phyloP scores from a whole-genome alignment of 2,329 filamentous ascomycete genomes.

The Camillea tinctor region DNA sequence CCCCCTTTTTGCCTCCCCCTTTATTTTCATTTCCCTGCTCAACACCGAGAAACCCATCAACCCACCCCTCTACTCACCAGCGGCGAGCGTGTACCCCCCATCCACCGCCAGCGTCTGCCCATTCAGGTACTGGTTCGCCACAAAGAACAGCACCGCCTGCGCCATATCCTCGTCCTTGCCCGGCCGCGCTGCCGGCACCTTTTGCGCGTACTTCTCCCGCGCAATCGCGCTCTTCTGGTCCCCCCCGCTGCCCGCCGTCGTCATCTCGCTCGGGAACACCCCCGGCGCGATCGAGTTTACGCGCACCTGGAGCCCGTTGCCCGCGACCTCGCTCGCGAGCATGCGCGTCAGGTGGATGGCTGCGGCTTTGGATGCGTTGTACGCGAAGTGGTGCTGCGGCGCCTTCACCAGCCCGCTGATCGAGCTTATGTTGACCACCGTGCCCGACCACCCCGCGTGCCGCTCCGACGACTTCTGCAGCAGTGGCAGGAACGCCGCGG shows the following conservation, averaged over 20 bases:
- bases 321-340: conserved; percentile 59
- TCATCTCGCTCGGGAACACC: conserved; percentile 72
- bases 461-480: conserved; percentile 50
- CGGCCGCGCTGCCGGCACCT: conserved; percentile 65
- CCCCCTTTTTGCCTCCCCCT: too few species aligned
- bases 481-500: conserved; percentile 60
- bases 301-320: conserved; percentile 61
- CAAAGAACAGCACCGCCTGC: conserved; percentile 59
- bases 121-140: conserved; percentile 44
- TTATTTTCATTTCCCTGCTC: too few species aligned
- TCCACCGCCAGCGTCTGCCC: conserved; percentile 45
- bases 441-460: conserved; percentile 49
- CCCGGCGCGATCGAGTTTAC: conserved; percentile 73
- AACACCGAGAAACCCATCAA: too few species aligned
- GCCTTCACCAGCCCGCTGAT: conserved; percentile 64
- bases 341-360: conserved; percentile 64
- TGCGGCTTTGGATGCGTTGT: conserved; percentile 64
- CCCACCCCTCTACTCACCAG: conserved; percentile 30
- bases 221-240: conserved; percentile 59
- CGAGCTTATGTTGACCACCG: conserved; percentile 67
- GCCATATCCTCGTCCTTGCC: conserved; percentile 71
- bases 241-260: conserved; percentile 47
- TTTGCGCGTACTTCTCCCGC: conserved; percentile 54
- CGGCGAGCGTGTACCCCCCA: conserved; percentile 42
- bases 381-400: conserved; percentile 64